A percentile compares a stretch with the other conserved stretches of the same genome.
Evolutionary conservation across 2,329 filamentous ascomycete species (phyloP).

Genomic region (Hymenoscyphus infarciens): DNA sequence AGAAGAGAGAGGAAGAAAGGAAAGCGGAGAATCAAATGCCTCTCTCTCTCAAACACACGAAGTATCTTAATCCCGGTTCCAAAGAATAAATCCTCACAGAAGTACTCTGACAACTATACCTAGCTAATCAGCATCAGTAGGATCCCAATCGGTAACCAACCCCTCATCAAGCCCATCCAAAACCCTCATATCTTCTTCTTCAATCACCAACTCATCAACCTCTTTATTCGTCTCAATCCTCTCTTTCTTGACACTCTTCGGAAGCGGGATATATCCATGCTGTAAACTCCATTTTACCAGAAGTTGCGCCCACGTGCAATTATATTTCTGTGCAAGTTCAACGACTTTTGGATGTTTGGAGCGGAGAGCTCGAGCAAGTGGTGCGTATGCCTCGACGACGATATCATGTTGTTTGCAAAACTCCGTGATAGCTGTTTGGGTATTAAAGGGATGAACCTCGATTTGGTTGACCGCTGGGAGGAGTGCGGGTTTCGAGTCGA

Average conservation of each 20-base stretch:
- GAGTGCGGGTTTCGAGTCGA: slow-evolving; percentile 45
- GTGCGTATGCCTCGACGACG: slow-evolving; percentile 74
- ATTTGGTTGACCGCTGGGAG: slow-evolving; percentile 74
- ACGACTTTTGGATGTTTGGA: slow-evolving; percentile 65
- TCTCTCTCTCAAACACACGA: too few species aligned
- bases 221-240: slow-evolving; percentile 64
- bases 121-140: slow-evolving; percentile 39
- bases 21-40: too few species aligned
- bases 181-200: slow-evolving; percentile 55
- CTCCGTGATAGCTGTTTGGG: slow-evolving; percentile 60
- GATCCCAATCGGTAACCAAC: slow-evolving; percentile 66
- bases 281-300: slow-evolving; percentile 76
- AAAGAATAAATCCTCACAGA: too few species aligned
- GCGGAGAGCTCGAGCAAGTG: slow-evolving; percentile 66
- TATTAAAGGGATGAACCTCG: slow-evolving; percentile 81
- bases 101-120: not conserved
- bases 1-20: too few species aligned
- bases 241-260: slow-evolving; percentile 64
- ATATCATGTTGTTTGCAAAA: slow-evolving; percentile 66
- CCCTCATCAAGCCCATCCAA: slow-evolving; percentile 68
- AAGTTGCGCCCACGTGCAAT: slow-evolving; percentile 68
- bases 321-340: slow-evolving; percentile 62
- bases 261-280: slow-evolving; percentile 67
- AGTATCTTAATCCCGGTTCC: too few species aligned
- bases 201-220: slow-evolving; percentile 58